These are phyloP conservation scores for Aotearoamyces nothofagi DNA, from an alignment of 2,329 filamentous ascomycete genomes.

Conservation along the genomic window DNA sequence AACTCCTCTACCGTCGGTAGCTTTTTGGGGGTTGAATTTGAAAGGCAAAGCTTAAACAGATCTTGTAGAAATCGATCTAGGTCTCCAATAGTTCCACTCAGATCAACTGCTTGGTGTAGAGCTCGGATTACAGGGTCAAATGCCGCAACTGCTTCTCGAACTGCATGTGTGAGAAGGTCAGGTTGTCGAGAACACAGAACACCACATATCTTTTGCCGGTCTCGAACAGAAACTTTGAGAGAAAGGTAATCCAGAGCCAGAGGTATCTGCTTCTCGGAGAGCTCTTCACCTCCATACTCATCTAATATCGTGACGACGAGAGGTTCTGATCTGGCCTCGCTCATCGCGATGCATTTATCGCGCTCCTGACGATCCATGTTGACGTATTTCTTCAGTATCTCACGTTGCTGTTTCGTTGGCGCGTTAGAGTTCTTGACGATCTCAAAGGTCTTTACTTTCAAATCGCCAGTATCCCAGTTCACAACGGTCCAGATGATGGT, in stretches of 20 bases:
- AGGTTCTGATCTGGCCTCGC: slow-evolving; percentile 33
- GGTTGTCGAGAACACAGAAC: slow-evolving; percentile 54
- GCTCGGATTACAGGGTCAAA: slow-evolving; percentile 63
- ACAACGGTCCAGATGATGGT: slow-evolving; percentile 62
- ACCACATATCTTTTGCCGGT: slow-evolving; percentile 55
- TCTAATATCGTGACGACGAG: neutral
- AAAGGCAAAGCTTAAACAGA: slow-evolving; percentile 42
- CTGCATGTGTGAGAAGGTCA: slow-evolving; percentile 54
- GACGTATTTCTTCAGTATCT: slow-evolving; percentile 43
- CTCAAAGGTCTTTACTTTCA: slow-evolving; percentile 47
- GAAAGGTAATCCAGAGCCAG: slow-evolving; percentile 59
- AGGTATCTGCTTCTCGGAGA: slow-evolving; percentile 22
- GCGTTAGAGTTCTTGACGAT: slow-evolving; percentile 46
- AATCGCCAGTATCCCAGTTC: slow-evolving; percentile 57
- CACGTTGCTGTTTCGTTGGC: slow-evolving; percentile 44
- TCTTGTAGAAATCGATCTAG: slow-evolving; percentile 56
- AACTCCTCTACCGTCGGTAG: slow-evolving; percentile 55
- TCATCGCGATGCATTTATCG: slow-evolving; percentile 38
- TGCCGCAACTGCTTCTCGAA: slow-evolving; percentile 48
- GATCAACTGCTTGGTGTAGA: slow-evolving; percentile 56
- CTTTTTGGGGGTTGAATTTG: slow-evolving; percentile 3
- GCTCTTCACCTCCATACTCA: neutral
- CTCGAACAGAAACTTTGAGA: slow-evolving; percentile 53
- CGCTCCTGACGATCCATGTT: slow-evolving; percentile 37
- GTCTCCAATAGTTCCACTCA: slow-evolving; percentile 53